These are phyloP conservation scores for Eucalyptus sp. DNA, from an alignment of 345 rosid genomes.

Conservation along the genomic window DNA sequence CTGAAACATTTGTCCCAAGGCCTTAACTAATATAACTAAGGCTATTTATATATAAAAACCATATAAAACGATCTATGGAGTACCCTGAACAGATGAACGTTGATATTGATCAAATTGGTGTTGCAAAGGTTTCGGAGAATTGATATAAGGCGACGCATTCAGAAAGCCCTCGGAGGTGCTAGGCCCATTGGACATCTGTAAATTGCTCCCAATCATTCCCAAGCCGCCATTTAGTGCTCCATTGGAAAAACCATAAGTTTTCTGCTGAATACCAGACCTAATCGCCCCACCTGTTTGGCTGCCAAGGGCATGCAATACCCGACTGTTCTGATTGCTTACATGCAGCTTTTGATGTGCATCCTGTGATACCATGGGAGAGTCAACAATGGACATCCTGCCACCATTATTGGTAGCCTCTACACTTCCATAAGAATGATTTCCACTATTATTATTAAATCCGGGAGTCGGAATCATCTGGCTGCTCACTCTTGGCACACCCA, in stretches of 20 bases:
- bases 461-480: slow-evolving; percentile 97
- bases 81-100: slow-evolving; percentile 55
- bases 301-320: slow-evolving; percentile 55
- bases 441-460: slow-evolving; percentile 42
- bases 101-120: slow-evolving; percentile 66
- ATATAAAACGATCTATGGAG: neutral
- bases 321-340: slow-evolving; percentile 53
- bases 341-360: slow-evolving; percentile 64
- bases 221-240: slow-evolving; percentile 49
- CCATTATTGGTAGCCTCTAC: slow-evolving; percentile 51
- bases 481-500: slow-evolving; percentile 49
- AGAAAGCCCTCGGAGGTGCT: slow-evolving; percentile 46
- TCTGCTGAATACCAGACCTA: slow-evolving; percentile 66
- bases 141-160: slow-evolving; percentile 30
- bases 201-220: slow-evolving; percentile 47
- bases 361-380: slow-evolving; percentile 40
- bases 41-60: neutral
- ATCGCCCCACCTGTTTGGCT: slow-evolving; percentile 51
- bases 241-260: slow-evolving; percentile 49
- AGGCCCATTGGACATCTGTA: slow-evolving; percentile 41
- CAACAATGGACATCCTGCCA: slow-evolving; percentile 61
- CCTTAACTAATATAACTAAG: neutral
- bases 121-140: slow-evolving; percentile 45
- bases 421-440: slow-evolving; percentile 47
- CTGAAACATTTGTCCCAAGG: neutral